Percentiles rank a stretch among this genome's conserved stretches.
Evolutionary conservation across 83 land plant species (phyloP).

Genomic region (Thuja plicata): DNA sequence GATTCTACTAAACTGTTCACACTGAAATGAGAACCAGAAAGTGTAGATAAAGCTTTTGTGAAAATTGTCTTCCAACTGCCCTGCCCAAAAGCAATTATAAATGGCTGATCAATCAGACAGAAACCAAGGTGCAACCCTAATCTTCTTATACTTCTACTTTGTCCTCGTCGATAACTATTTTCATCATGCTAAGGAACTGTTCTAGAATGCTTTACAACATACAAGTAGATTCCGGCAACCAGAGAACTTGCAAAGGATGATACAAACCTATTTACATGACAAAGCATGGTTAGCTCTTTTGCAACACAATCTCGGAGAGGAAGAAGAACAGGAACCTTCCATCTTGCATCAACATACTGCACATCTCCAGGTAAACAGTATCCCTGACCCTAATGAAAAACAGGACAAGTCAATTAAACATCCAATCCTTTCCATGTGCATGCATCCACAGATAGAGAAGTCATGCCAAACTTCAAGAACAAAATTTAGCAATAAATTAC

Average conservation of each 20-base stretch:
- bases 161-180: neutral
- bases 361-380: conserved; percentile 87
- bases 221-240: neutral
- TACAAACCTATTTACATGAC: conserved; percentile 69
- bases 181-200: neutral
- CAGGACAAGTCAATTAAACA: neutral
- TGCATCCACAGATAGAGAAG: neutral
- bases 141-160: neutral
- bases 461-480: neutral
- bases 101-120: neutral
- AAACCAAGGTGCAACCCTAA: neutral
- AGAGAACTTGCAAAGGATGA: conserved; percentile 13
- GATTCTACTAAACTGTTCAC: conserved; percentile 79
- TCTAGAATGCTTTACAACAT: neutral
- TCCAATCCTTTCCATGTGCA: neutral
- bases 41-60: conserved; percentile 30
- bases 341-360: conserved; percentile 89
- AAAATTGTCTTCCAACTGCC: conserved; percentile 69
- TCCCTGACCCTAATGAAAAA: conserved; percentile 79
- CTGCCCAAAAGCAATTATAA: conserved; percentile 20
- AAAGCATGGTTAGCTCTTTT: conserved; percentile 72
- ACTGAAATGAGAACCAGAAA: conserved; percentile 35
- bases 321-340: conserved; percentile 81
- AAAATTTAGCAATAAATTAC: neutral
- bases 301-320: conserved; percentile 91